Percentiles rank a stretch among this genome's conserved stretches.
Evolutionary conservation across 345 rosid species (phyloP).

Genomic region (Citropsis articulata): DNA sequence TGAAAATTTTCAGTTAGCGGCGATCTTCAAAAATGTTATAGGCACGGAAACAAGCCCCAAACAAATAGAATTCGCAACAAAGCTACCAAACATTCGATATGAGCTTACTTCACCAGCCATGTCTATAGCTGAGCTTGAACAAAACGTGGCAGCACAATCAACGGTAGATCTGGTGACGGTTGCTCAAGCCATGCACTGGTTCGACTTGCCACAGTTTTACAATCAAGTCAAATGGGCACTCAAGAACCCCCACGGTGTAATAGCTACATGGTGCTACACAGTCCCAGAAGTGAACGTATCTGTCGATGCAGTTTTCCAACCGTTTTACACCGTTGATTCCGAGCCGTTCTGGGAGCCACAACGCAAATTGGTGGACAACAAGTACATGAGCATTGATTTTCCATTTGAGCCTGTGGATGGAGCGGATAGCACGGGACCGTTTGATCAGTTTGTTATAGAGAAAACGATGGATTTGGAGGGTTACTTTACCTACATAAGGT

Average conservation of each 20-base stretch:
- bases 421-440: conserved; percentile 47
- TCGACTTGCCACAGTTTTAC: conserved; percentile 57
- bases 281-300: conserved; percentile 47
- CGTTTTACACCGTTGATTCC: conserved; percentile 41
- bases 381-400: conserved; percentile 50
- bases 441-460: conserved; percentile 46
- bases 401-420: conserved; percentile 69
- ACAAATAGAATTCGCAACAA: conserved; percentile 60
- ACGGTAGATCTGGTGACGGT: conserved; percentile 62
- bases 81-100: conserved; percentile 57
- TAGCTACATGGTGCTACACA: conserved; percentile 90
- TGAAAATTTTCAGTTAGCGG: conserved; percentile 45
- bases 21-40: conserved; percentile 59
- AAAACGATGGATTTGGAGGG: conserved; percentile 52
- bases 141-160: conserved; percentile 36
- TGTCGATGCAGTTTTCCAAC: conserved; percentile 48
- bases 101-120: conserved; percentile 50
- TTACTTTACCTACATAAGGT: conserved; percentile 53
- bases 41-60: conserved; percentile 84
- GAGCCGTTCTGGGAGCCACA: conserved; percentile 55
- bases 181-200: conserved; percentile 87
- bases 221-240: conserved; percentile 57
- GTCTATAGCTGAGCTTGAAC: conserved; percentile 41
- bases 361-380: conserved; percentile 57
- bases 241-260: conserved; percentile 68